Evolutionary conservation across 805 yeast species (phyloP).

Genomic region (Clavispora vitiphila): DNA sequence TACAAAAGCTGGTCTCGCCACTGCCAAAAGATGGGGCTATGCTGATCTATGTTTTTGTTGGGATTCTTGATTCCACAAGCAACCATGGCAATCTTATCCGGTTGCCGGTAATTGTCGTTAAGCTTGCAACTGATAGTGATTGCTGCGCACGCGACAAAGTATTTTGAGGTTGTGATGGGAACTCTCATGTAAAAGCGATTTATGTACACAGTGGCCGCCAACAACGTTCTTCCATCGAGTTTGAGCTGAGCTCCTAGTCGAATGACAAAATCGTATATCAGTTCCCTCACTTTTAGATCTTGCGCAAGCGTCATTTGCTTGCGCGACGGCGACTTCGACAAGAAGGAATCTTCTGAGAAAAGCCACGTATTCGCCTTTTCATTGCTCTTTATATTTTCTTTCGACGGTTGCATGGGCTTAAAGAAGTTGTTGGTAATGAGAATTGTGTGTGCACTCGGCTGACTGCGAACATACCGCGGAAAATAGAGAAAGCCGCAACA

Average conservation of each 20-base stretch:
- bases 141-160: slow-evolving; percentile 41
- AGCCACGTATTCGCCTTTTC: slow-evolving; percentile 29
- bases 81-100: slow-evolving; percentile 38
- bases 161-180: slow-evolving; percentile 40
- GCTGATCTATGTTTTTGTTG: slow-evolving; percentile 31
- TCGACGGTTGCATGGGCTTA: neutral
- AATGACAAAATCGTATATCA: slow-evolving; percentile 35
- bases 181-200: slow-evolving; percentile 37
- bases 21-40: slow-evolving; percentile 37
- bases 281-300: slow-evolving; percentile 34
- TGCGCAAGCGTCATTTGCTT: slow-evolving; percentile 30
- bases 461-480: neutral
- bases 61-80: slow-evolving; percentile 34
- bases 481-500: too few species aligned
- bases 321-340: slow-evolving; percentile 30
- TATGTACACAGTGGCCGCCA: slow-evolving; percentile 37
- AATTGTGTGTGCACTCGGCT: neutral
- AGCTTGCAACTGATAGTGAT: slow-evolving; percentile 39
- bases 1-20: slow-evolving; percentile 42
- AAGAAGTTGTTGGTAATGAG: neutral
- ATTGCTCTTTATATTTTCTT: neutral
- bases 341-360: slow-evolving; percentile 30
- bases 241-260: slow-evolving; percentile 32
- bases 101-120: slow-evolving; percentile 38
- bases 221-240: slow-evolving; percentile 37